Evolutionary conservation across 1,284 basidiomycete genomes (phyloP).

Genomic region (Rhizoctonia solani): DNA sequence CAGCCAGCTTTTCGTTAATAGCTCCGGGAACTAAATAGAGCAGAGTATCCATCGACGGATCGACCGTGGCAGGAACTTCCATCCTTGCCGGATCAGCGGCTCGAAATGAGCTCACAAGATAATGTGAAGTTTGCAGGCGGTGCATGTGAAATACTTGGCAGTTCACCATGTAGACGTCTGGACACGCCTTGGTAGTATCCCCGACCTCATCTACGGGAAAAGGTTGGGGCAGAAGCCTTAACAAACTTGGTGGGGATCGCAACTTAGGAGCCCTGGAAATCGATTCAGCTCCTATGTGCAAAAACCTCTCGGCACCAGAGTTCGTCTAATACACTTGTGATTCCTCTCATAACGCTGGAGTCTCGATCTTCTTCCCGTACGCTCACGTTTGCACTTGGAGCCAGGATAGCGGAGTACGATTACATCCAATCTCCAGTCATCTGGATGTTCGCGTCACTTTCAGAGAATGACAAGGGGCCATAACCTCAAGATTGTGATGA

Average conservation of each 20-base stretch:
- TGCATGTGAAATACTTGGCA: constrained; percentile 4
- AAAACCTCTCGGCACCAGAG: background rate
- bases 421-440: no score
- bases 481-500: no score
- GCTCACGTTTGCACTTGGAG: no score
- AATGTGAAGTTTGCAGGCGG: background rate
- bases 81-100: constrained; percentile 1
- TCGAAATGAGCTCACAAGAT: background rate
- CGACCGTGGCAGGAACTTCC: background rate
- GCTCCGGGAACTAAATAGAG: background rate
- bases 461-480: no score
- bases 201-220: background rate
- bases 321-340: no score
- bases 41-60: background rate
- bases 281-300: background rate
- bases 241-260: background rate
- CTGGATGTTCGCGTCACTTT: no score
- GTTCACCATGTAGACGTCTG: background rate
- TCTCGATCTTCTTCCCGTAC: no score
- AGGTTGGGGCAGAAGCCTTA: constrained; percentile 5
- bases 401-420: no score
- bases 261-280: background rate
- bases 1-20: background rate
- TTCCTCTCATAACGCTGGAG: no score
- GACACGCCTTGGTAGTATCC: background rate